These are phyloP conservation scores for Strobilomyces dryophilus DNA, from an alignment of 768 basidiomycete species.

Conservation along the genomic window DNA sequence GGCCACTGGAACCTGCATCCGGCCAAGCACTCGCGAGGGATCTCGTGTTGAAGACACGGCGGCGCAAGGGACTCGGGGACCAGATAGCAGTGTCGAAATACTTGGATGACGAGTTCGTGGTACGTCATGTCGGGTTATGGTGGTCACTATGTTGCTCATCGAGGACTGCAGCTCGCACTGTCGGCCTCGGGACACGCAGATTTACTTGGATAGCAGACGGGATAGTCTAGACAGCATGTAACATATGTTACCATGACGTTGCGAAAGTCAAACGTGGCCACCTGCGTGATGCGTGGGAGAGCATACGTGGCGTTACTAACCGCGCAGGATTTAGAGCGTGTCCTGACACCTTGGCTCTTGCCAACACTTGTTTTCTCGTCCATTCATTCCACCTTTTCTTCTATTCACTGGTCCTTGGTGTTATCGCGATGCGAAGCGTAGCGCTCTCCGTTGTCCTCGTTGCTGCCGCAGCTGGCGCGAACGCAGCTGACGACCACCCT, in stretches of 20 bases:
- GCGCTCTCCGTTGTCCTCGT: constrained; percentile 71
- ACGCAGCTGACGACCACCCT: constrained; percentile 60
- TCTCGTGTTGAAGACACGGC: constrained; percentile 91
- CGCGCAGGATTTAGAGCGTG: constrained; percentile 34
- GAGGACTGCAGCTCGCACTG: constrained; percentile 66
- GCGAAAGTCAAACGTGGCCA: not conserved
- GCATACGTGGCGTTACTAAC: constrained; percentile 43
- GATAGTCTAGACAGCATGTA: constrained; percentile 2
- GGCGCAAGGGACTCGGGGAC: constrained; percentile 95
- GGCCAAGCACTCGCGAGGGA: constrained; percentile 94
- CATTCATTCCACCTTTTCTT: constrained; percentile 29
- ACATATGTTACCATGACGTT: not conserved
- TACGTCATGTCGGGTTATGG: constrained; percentile 36
- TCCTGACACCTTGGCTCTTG: constrained; percentile 13
- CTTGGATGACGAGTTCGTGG: constrained; percentile 94
- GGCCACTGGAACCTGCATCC: constrained; percentile 95
- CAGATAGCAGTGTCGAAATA: constrained; percentile 98
- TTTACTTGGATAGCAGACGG: constrained; percentile 58
- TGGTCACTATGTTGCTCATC: constrained; percentile 6
- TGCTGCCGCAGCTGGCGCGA: constrained; percentile 58
- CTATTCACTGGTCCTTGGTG: constrained; percentile 63
- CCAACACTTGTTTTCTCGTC: constrained; percentile 34
- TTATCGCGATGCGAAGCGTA: constrained; percentile 75
- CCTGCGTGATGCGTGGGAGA: constrained; percentile 32
- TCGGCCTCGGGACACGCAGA: constrained; percentile 97